phyloP scores from a whole-genome alignment of 1,284 basidiomycete genomes.

The Marasmius fiardii region DNA sequence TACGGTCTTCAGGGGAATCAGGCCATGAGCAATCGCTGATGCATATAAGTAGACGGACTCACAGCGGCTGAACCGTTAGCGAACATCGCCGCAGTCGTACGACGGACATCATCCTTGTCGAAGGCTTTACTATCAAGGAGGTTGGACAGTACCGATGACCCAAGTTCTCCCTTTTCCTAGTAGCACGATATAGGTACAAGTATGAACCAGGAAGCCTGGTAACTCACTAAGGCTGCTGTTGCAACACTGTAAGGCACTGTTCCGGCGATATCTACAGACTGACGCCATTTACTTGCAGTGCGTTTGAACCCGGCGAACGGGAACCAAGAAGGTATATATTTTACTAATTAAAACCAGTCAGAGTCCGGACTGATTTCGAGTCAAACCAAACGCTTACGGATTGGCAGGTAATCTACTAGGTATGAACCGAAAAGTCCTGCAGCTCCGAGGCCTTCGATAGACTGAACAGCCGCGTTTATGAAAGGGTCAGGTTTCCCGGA shows the following conservation, averaged over 20 bases:
- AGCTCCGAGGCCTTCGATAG: constrained; percentile 18
- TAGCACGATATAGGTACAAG: not conserved
- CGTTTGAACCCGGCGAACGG: constrained; percentile 6
- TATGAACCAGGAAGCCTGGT: not conserved
- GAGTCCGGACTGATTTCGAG: not conserved
- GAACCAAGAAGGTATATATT: constrained; percentile 6
- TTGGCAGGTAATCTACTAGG: constrained; percentile 16
- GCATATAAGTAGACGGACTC: not conserved
- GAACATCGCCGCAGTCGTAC: constrained; percentile 12
- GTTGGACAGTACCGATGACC: constrained; percentile 4
- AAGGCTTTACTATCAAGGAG: constrained; percentile 7
- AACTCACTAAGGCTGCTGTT: constrained; percentile 7
- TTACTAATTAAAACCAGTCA: constrained; percentile 3
- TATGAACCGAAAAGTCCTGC: constrained; percentile 21
- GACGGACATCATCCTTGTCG: constrained; percentile 7
- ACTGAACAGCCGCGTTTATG: constrained; percentile 19
- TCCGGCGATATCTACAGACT: constrained; percentile 10
- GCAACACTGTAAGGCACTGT: constrained; percentile 12
- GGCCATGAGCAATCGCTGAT: not conserved
- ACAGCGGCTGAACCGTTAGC: constrained; percentile 18
- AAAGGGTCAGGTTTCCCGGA: constrained; percentile 24
- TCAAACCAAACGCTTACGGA: constrained; percentile 4
- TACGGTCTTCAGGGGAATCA: constrained; percentile 5
- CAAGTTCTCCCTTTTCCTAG: constrained; percentile 3
- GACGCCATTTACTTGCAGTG: constrained; percentile 12